Conservation (phyloP, 2,329 filamentous ascomycete species). For the Penicillium sp. region DNA sequence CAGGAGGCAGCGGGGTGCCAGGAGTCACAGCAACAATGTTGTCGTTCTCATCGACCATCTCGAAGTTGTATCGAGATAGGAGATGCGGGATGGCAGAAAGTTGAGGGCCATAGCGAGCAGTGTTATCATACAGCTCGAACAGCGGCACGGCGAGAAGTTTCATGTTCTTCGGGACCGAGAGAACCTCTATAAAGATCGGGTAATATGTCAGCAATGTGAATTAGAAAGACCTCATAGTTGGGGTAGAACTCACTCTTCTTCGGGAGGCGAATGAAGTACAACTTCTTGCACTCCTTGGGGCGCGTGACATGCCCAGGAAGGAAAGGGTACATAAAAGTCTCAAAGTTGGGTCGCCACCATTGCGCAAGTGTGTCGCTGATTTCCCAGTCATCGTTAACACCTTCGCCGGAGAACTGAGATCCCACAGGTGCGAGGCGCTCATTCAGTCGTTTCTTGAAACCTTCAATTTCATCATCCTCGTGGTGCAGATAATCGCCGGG, state of each 20-base stretch:
- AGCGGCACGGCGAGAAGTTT: slow-evolving; percentile 94
- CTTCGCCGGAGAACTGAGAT: slow-evolving; percentile 74
- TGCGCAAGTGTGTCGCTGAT: slow-evolving; percentile 92
- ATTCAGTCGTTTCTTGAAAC: slow-evolving; percentile 92
- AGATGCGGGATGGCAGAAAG: slow-evolving; percentile 94
- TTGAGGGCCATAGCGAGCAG: slow-evolving; percentile 88
- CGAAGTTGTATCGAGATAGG: slow-evolving; percentile 92
- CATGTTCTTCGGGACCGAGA: slow-evolving; percentile 99
- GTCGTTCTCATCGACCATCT: slow-evolving; percentile 92
- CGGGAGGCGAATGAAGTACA: slow-evolving; percentile 94
- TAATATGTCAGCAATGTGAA: not conserved
- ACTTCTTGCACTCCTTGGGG: slow-evolving; percentile 98
- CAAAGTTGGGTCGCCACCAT: slow-evolving; percentile 99
- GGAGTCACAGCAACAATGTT: slow-evolving; percentile 84
- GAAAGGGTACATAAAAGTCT: slow-evolving; percentile 99
- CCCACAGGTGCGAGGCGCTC: slow-evolving; percentile 92
- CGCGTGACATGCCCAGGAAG: slow-evolving; percentile 92
- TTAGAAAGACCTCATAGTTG: not conserved
- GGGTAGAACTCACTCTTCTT: slow-evolving; percentile 69
- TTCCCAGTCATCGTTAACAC: slow-evolving; percentile 90
- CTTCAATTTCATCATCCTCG: slow-evolving; percentile 82
- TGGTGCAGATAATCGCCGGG: slow-evolving; percentile 91
- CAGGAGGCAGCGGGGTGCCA: slow-evolving; percentile 62
- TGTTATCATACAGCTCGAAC: slow-evolving; percentile 98
- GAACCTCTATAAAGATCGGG: slow-evolving; percentile 64